A percentile compares a stretch with the other conserved stretches of the same genome.
Conservation (phyloP, 352 stramenopile species). For the Phytophthora megakarya region DNA sequence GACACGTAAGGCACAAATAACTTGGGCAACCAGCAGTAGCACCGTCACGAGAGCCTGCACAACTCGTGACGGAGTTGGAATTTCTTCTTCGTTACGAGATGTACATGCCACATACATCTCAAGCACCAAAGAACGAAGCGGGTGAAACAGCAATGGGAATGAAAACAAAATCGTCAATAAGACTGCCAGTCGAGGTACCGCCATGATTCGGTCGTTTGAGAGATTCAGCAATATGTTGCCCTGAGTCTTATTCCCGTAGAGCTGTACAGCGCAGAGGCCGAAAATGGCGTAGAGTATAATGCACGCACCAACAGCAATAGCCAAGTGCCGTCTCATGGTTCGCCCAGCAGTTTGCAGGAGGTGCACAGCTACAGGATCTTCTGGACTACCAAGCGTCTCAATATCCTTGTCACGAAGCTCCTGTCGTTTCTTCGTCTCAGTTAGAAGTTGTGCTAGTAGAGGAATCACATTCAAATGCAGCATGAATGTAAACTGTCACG, state of each 20-base stretch:
- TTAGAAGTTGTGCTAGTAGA: slow-evolving; percentile 61
- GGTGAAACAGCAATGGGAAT: slow-evolving; percentile 78
- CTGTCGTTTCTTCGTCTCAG: slow-evolving; percentile 20
- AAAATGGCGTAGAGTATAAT: slow-evolving; percentile 69
- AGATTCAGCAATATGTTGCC: slow-evolving; percentile 85
- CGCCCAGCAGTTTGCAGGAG: slow-evolving; percentile 29
- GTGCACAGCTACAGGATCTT: slow-evolving; percentile 20
- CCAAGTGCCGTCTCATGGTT: slow-evolving; percentile 55
- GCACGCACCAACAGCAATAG: slow-evolving; percentile 48
- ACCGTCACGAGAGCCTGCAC: slow-evolving; percentile 49
- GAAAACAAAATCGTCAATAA: slow-evolving; percentile 78
- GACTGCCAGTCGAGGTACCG: slow-evolving; percentile 63
- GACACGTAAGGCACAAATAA: slow-evolving; percentile 58
- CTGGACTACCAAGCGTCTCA: slow-evolving; percentile 6
- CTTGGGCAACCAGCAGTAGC: slow-evolving; percentile 47
- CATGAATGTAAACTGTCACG: slow-evolving; percentile 75
- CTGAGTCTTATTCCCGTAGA: slow-evolving; percentile 64
- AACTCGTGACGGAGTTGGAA: slow-evolving; percentile 17
- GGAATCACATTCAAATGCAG: slow-evolving; percentile 82
- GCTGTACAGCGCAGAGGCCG: slow-evolving; percentile 56
- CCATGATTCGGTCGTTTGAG: slow-evolving; percentile 73
- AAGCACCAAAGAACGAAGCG: slow-evolving; percentile 64
- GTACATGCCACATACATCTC: slow-evolving; percentile 51
- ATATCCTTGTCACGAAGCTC: slow-evolving; percentile 12
- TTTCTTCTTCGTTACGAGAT: slow-evolving; percentile 5